Conservation (phyloP, 805 yeast species). For the Candida sonorensis region DNA sequence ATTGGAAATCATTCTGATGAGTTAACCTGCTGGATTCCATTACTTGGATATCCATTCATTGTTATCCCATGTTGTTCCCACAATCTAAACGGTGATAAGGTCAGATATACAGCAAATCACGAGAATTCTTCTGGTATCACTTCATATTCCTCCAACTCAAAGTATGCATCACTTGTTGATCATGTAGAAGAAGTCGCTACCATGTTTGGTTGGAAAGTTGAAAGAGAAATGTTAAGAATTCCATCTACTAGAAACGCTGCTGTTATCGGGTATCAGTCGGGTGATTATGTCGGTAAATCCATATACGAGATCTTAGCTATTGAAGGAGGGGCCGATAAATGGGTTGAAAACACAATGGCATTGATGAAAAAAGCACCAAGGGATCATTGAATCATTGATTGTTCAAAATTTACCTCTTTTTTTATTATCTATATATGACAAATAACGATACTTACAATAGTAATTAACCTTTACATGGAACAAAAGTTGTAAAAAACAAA, state of each 20-base stretch:
- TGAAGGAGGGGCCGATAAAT: constrained; percentile 88
- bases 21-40: constrained; percentile 91
- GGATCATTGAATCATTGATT: constrained; percentile 47
- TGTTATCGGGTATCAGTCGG: constrained; percentile 53
- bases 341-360: constrained; percentile 77
- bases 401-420: too few species aligned
- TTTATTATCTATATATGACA: background rate
- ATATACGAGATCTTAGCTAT: constrained; percentile 56
- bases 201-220: constrained; percentile 75
- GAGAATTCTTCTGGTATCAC: constrained; percentile 9
- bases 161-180: constrained; percentile 81
- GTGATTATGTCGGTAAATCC: constrained; percentile 23
- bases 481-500: too few species aligned
- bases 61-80: constrained; percentile 97
- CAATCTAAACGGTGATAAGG: constrained; percentile 67
- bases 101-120: constrained; percentile 50
- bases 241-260: constrained; percentile 96
- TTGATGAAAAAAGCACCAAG: constrained; percentile 67
- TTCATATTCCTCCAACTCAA: constrained; percentile 40
- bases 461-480: too few species aligned
- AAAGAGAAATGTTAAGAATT: constrained; percentile 81
- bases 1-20: constrained; percentile 97
- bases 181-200: constrained; percentile 68
- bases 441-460: background rate
- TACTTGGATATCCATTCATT: constrained; percentile 78